Conservation (phyloP, 225 moss, liverwort and hornwort genomes). For the Pseudisothecium myosuroides region DNA sequence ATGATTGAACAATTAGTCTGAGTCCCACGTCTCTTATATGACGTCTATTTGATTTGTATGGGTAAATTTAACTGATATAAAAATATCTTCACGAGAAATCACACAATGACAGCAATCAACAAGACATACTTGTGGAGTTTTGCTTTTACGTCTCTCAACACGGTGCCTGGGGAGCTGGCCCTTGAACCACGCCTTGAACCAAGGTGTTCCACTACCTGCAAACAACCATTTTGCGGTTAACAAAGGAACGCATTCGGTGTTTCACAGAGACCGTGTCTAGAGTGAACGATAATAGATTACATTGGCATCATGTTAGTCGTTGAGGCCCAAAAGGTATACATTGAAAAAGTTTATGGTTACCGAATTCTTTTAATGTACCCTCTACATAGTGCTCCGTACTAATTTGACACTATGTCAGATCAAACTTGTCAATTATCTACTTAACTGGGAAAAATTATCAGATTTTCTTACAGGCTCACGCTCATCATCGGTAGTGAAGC, state of each 20-base stretch:
- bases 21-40: background rate
- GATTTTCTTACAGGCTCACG: slow-evolving; percentile 6
- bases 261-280: background rate
- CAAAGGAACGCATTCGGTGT: background rate
- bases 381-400: background rate
- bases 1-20: background rate
- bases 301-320: background rate
- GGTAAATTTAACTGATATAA: background rate
- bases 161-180: slow-evolving; percentile 34
- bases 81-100: background rate
- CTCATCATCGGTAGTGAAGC: slow-evolving; percentile 20
- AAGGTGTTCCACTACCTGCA: slow-evolving; percentile 12
- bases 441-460: background rate
- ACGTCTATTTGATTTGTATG: background rate
- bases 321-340: background rate
- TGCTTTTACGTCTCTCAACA: slow-evolving; percentile 44
- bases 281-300: background rate
- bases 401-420: too few species aligned
- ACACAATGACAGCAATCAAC: background rate
- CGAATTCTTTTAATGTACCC: background rate
- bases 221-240: background rate
- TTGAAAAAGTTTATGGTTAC: background rate
- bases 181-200: slow-evolving; percentile 19
- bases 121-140: slow-evolving; percentile 40
- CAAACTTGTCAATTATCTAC: background rate